phyloP scores from a whole-genome alignment of 768 basidiomycete genomes.

The Baorangia bicolor region DNA sequence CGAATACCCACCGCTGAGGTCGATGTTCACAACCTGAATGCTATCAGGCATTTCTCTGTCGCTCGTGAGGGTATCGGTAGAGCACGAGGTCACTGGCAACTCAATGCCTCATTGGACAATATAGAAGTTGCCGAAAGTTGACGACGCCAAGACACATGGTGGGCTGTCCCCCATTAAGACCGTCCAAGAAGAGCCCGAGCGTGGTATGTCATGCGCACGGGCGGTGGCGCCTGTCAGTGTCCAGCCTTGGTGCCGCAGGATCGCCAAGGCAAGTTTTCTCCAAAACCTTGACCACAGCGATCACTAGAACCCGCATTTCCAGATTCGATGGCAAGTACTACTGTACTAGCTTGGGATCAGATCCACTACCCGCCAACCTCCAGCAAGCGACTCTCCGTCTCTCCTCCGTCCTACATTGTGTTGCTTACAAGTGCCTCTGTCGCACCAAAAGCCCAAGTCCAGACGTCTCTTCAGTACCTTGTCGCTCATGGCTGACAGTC shows the following conservation, averaged over 20 bases:
- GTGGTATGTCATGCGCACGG: no score
- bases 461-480: no score
- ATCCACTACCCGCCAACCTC: conserved; percentile 45
- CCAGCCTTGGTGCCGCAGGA: not conserved
- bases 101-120: not conserved
- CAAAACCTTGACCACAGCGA: not conserved
- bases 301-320: not conserved
- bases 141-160: not conserved
- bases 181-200: no score
- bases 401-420: conserved; percentile 78
- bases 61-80: not conserved
- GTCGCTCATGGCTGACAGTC: no score
- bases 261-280: not conserved
- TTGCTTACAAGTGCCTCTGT: no score
- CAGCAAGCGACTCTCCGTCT: conserved; percentile 59
- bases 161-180: no score
- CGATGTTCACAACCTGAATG: conserved; percentile 27
- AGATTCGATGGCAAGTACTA: not conserved
- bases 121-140: conserved; percentile 1
- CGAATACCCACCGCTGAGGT: conserved; percentile 16
- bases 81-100: not conserved
- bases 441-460: no score
- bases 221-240: no score
- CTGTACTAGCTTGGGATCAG: not conserved
- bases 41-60: not conserved